Evolutionary conservation across 352 stramenopile genomes (phyloP).

Genomic region (Pythium guiyangense): DNA sequence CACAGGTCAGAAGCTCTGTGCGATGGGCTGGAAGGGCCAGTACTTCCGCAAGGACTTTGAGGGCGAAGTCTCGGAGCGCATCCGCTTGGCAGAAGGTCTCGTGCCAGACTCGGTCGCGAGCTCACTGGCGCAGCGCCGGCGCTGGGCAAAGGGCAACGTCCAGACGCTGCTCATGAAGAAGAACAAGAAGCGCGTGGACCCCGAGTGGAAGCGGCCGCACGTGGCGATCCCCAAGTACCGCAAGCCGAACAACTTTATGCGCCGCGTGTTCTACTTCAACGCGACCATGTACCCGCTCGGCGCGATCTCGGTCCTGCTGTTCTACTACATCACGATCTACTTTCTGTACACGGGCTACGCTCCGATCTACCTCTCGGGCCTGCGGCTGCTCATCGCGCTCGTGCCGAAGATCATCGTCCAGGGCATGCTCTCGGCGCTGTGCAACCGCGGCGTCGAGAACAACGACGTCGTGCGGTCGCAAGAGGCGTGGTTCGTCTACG

Average conservation of each 20-base stretch:
- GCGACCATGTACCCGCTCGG: constrained; percentile 88
- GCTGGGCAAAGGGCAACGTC: constrained; percentile 86
- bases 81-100: constrained; percentile 78
- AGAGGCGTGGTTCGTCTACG: constrained; percentile 90
- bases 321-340: constrained; percentile 87
- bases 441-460: constrained; percentile 85
- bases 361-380: constrained; percentile 82
- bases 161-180: constrained; percentile 86
- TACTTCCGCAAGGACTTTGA: constrained; percentile 92
- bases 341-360: constrained; percentile 83
- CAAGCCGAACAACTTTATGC: constrained; percentile 3
- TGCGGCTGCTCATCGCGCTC: constrained; percentile 84
- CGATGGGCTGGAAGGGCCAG: constrained; percentile 78
- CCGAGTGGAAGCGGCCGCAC: constrained; percentile 82
- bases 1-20: constrained; percentile 84
- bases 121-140: constrained; percentile 83
- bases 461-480: constrained; percentile 88
- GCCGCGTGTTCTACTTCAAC: constrained; percentile 90
- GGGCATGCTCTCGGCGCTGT: constrained; percentile 81
- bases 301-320: constrained; percentile 51
- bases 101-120: constrained; percentile 81
- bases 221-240: constrained; percentile 46
- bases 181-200: constrained; percentile 84
- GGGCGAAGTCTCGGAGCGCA: constrained; percentile 80
- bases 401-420: constrained; percentile 75